Evolutionary conservation across 306 rosid species (phyloP).

Genomic region (Ammopiptanthus mongolicus): DNA sequence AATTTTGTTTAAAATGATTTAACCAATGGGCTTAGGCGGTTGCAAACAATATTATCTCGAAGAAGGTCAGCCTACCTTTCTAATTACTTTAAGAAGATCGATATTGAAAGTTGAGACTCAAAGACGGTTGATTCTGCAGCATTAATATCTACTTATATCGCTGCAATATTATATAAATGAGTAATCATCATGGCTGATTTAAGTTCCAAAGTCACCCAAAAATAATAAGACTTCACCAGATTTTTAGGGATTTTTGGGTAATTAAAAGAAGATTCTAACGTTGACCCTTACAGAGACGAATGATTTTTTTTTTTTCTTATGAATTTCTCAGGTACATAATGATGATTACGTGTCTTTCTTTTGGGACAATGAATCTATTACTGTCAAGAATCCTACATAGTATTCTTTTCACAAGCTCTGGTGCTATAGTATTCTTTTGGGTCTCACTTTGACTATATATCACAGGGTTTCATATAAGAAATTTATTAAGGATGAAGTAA

Average conservation of each 20-base stretch:
- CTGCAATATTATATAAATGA: slow-evolving; percentile 13
- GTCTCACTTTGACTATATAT: slow-evolving; percentile 7
- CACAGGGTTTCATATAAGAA: slow-evolving; percentile 12
- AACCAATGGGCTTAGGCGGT: slow-evolving; percentile 24
- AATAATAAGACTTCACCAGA: slow-evolving; percentile 41
- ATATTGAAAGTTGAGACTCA: slow-evolving; percentile 13
- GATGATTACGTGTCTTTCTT: slow-evolving; percentile 34
- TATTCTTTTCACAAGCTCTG: background rate
- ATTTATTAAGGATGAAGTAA: slow-evolving; percentile 16
- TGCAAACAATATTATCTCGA: slow-evolving; percentile 35
- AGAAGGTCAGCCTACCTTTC: slow-evolving; percentile 27
- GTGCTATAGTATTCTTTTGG: background rate
- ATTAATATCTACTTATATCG: slow-evolving; percentile 12
- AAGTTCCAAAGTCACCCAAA: slow-evolving; percentile 3
- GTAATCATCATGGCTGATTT: slow-evolving; percentile 19
- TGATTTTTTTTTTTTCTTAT: background rate
- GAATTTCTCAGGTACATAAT: slow-evolving; percentile 20
- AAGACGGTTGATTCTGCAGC: slow-evolving; percentile 34
- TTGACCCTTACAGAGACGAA: slow-evolving; percentile 13
- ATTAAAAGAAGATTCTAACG: slow-evolving; percentile 21
- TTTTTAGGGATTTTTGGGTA: slow-evolving; percentile 47
- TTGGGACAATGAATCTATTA: slow-evolving; percentile 12
- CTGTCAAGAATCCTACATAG: background rate
- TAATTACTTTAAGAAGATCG: slow-evolving; percentile 27
- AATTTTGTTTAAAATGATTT: slow-evolving; percentile 3